Percentiles rank a stretch among this genome's conserved stretches.
These are phyloP conservation scores for Botryotinia globosa DNA, from an alignment of 2,329 filamentous ascomycete species.

Conservation along the genomic window DNA sequence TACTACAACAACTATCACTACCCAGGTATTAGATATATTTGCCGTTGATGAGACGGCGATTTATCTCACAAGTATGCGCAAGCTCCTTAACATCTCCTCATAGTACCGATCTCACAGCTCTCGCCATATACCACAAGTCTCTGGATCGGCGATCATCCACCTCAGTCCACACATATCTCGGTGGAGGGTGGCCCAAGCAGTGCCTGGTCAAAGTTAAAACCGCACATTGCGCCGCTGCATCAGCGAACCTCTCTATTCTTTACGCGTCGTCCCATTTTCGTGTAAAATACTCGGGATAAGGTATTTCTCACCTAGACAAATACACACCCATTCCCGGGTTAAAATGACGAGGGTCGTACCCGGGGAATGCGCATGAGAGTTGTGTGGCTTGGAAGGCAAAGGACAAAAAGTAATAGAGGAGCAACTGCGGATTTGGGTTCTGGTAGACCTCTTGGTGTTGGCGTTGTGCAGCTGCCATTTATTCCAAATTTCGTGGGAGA, in stretches of 20 bases:
- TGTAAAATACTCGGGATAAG: fast-evolving
- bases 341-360: neutral
- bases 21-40: neutral
- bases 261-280: neutral
- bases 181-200: neutral
- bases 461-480: neutral
- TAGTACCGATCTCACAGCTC: neutral
- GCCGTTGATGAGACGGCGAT: neutral
- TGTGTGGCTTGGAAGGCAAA: neutral
- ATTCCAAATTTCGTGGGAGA: neutral
- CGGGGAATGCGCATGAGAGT: neutral
- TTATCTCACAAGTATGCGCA: neutral
- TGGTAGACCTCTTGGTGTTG: neutral
- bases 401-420: neutral
- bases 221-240: neutral
- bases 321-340: neutral
- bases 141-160: fast-evolving
- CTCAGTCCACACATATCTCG: fast-evolving
- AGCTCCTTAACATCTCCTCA: neutral
- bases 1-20: neutral
- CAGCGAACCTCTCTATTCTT: neutral
- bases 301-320: neutral
- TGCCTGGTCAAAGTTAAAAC: fast-evolving
- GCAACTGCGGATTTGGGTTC: neutral
- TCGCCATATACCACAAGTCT: neutral